Conservation (phyloP, 2,329 filamentous ascomycete species). For the Fusarium sambucinum region DNA sequence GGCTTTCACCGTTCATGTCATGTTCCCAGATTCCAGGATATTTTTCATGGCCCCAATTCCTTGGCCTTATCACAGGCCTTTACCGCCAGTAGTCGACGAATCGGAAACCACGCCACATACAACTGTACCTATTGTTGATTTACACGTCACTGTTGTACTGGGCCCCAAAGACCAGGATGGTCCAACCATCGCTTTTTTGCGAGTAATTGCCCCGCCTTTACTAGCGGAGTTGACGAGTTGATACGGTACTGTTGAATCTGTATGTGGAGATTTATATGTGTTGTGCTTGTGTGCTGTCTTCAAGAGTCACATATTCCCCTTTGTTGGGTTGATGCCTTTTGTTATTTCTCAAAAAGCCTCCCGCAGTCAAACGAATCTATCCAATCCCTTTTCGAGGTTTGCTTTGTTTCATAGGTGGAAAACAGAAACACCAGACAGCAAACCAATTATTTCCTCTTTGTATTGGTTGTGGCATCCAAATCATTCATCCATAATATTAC, state of each 20-base stretch:
- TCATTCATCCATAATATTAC: slow-evolving; percentile 1
- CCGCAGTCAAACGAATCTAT: background rate
- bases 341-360: background rate
- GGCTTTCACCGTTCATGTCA: background rate
- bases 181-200: background rate
- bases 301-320: background rate
- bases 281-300: slow-evolving; percentile 1
- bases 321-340: background rate
- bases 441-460: too few relatives aligned
- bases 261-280: slow-evolving; percentile 6
- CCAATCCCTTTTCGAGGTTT: slow-evolving; percentile 1
- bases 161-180: background rate
- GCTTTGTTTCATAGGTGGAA: background rate
- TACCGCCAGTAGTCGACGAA: background rate
- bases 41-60: background rate
- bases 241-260: background rate
- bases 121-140: background rate
- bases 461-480: background rate
- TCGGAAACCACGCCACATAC: background rate
- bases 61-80: background rate
- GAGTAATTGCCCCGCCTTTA: background rate
- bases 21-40: background rate
- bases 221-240: background rate
- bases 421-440: slow-evolving; percentile 1
- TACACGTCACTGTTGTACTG: slow-evolving; percentile 2